Evolutionary conservation across 495 filamentous ascomycete species (phyloP), one percentile per base, ranked within the genome.

Genomic region (Xylaria curta): DNA sequence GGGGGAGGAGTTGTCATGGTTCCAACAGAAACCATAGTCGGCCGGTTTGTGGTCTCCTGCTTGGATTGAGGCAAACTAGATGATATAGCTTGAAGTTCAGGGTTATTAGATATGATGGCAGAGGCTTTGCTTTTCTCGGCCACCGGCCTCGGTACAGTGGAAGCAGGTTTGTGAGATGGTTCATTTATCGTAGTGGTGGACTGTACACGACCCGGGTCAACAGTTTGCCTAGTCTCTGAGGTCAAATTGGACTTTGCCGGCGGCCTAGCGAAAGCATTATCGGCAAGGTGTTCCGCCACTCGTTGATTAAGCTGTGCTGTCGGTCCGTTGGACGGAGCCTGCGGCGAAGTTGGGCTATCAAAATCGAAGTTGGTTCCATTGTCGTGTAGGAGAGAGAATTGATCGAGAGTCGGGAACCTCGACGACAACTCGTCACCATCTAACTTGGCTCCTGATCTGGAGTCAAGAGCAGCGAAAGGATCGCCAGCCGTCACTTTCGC

Each of bases 331-430:
- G 86, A 75, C 42, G 85, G 81, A 51, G 83, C 76, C 21, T 66
- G 61, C 21, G 69, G 61, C 21, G 87, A 78, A 7, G 79, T 74
- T 44, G 83, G 86, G 26, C 85, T 84, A 72, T 91, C 89, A 78
- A 98, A 98, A n/a, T 96, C 91, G 78, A 97, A 98, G 69, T 94
- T 96, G 64, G 88, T 84, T 15, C 93, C 92, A 51, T 91, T 89
- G 74, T 97, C 94, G 73, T 97, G 94, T 53, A 97, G 84, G 51
- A 98, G 85, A 31, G 94, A 89, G 78, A 99, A 99, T 73, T 98
- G 93, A 71, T 99, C 95, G 38, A 99, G 85, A 12, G 93, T 93
- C 4, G 96, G 96, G 74, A 98, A 99, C 63, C 92, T 88, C 59
- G 89, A 87, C 3, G 94, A 92, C 65, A 97, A 81, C 74, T 98